Base-by-base conservation (phyloP, 2,329 filamentous ascomycete species). In the Teratosphaeriaceae sp. region DNA sequence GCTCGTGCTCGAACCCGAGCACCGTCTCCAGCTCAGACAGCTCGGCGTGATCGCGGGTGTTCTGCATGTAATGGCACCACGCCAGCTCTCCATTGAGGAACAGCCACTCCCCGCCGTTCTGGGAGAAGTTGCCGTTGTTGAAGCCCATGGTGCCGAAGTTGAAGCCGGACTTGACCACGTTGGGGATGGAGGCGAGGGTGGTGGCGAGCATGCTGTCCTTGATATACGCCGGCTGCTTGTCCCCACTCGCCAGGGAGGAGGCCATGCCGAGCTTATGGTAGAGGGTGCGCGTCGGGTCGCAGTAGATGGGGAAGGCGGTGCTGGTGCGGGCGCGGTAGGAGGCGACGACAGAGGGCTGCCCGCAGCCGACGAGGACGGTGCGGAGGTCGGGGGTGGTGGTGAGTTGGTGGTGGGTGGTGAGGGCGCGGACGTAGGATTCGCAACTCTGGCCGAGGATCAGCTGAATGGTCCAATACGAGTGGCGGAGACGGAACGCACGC, bases 71-170 rank as follows among this genome's bases (percentile, higher is more conserved):
- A 37, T 60, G 55, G 21, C 56, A 58, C 58, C 60, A 67, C 27
- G 55, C 52, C 23, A 65, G 38, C 40, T 55, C 45, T 1, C 60
- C 60, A 15, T 54, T 51, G 33, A 62, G 50, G 48, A 65, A 65
- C 35, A 67, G 31, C 42, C 59, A 64, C 44, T 67, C 65, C 16
- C 65, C 65, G 6, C 65, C 65, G 31, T 65, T 61, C 55, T 64
- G 60, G 8, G 47, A 47, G 44, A 49, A 50, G 23, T 53, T 46
- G 11, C 62, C 63, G n/a, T 53, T 53, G 31, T 53, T 51, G 22
- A 52, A 38, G 33, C 39, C 44, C 43, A 53, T 54, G 26, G 43
- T 5, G 20, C 13, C 9, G 35, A 20, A 20, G 15, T 18, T 19
- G n/a, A 34, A 34, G 5, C 31, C 31, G 7, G 31, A 34, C 11